Base-by-base conservation (phyloP, 1,284 basidiomycete species). In the Fistulinella cinereoalba region DNA sequence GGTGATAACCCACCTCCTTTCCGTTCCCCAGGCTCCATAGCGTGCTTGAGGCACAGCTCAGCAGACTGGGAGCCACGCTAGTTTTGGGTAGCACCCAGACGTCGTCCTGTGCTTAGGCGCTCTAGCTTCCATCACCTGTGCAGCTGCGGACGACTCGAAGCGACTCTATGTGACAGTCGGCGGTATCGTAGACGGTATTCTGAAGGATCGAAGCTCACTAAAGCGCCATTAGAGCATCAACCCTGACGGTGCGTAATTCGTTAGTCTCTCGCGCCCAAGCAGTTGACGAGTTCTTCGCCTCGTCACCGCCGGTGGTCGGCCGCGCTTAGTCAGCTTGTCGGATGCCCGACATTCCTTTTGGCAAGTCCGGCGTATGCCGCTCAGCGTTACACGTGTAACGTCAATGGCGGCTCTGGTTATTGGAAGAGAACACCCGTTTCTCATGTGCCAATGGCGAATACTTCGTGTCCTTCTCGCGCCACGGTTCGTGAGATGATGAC, bases 331-430 rank as follows among this genome's bases (percentile, higher is more conserved):
- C 21, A 49, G 24, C 37, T 12, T 25, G 4, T 19, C 13, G 32
- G 19, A 34, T 11, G 19, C 29, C 51, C 39, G 24, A 18, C 13
- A 5, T n/a, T 7, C 10, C 27, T 34, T 34, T 34, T 21, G 33
- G 39, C 22, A 43, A 31, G 28, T 23, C 10, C 22, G 12, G 27
- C 37, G 3, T 16, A 28, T 23, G 18, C 28, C 49, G 57, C 59
- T 44, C 58, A 42, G 50, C 45, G 53, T 63, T 62, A 51, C 62
- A 61, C 62, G 57, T 61, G 59, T 61, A 56, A 64, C 53, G 56
- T 64, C 44, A 51, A 16, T 46, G 38, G 45, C 42, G 34, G 21
- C 21, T 23, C 29, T 31, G 38, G n/a, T 31, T 8, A 40, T 34
- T 37, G 50, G 56, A 29, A 34, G 32, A 24, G 22, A 29, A 24